A percentile compares a stretch with the other conserved stretches of the same genome.
These are phyloP conservation scores for Hypericum androsaemum DNA, from an alignment of 345 rosid genomes.

Conservation along the genomic window DNA sequence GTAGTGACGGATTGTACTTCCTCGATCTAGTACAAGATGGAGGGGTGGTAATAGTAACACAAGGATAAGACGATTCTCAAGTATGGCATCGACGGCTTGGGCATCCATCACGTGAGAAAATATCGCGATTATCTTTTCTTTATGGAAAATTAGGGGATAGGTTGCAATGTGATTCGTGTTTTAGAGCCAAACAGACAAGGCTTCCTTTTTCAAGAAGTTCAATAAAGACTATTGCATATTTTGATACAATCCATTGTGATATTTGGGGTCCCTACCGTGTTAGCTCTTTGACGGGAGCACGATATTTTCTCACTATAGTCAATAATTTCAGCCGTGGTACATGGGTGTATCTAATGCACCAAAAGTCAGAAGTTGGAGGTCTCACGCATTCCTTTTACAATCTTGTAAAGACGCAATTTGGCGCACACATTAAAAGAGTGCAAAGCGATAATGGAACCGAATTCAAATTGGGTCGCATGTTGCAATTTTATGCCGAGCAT, in stretches of 20 bases:
- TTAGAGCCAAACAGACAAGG: conserved; percentile 11
- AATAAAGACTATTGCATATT: conserved; percentile 2
- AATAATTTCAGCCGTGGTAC: conserved; percentile 13
- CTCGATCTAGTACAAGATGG: background rate
- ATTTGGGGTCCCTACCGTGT: conserved; percentile 14
- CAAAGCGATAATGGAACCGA: conserved; percentile 7
- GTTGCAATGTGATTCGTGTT: conserved; percentile 10
- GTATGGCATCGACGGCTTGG: conserved; percentile 11
- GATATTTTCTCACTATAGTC: conserved; percentile 11
- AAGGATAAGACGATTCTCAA: background rate
- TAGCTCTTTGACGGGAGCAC: background rate
- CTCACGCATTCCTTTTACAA: background rate
- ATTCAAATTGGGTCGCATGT: background rate
- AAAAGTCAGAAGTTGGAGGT: background rate
- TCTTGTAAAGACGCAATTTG: background rate
- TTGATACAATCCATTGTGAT: conserved; percentile 19
- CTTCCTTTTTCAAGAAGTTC: background rate
- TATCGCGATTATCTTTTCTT: background rate
- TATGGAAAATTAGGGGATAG: too few relatives aligned
- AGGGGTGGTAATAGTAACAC: background rate
- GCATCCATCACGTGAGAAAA: background rate
- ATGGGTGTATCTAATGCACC: conserved; percentile 13
- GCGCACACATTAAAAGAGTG: background rate
- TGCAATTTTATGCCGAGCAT: background rate
- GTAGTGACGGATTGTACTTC: background rate